Conservation (phyloP, 495 filamentous ascomycete genomes). For the Penicillium cataractarum region DNA sequence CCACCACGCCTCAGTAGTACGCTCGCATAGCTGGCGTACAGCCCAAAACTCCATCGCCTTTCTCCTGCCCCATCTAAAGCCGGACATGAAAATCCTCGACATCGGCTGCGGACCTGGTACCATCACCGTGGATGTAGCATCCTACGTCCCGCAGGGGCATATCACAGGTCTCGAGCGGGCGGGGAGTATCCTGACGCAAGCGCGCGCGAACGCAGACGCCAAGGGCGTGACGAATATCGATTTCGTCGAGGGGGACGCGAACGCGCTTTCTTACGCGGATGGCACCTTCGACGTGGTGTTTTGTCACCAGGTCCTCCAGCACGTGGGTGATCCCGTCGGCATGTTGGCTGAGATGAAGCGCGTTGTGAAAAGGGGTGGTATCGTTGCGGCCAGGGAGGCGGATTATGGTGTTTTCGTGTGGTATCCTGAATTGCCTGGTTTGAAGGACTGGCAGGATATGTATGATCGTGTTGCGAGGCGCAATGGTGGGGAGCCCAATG, state of each 20-base stretch:
- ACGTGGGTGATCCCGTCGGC: conserved; percentile 47
- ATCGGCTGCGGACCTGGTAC: conserved; percentile 62
- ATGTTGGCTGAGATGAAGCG: conserved; percentile 54
- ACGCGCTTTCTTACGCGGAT: conserved; percentile 47
- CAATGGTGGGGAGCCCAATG: conserved; percentile 53
- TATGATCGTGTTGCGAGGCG: conserved; percentile 40
- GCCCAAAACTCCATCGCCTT: conserved; percentile 52
- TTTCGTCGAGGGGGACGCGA: conserved; percentile 52
- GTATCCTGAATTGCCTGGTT: conserved; percentile 49
- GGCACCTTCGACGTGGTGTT: conserved; percentile 60
- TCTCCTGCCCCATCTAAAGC: conserved; percentile 51
- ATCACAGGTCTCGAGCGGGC: conserved; percentile 47
- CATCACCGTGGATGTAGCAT: conserved; percentile 57
- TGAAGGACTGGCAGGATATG: conserved; percentile 45
- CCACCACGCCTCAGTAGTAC: conserved; percentile 52
- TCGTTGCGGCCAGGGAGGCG: conserved; percentile 53
- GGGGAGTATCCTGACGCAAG: conserved; percentile 39
- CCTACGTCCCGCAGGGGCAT: conserved; percentile 47
- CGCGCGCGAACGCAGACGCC: conserved; percentile 36
- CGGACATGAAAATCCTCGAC: conserved; percentile 55
- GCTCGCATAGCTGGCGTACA: conserved; percentile 52
- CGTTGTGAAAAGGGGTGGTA: conserved; percentile 52
- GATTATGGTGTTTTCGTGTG: conserved; percentile 46
- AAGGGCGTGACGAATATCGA: conserved; percentile 45
- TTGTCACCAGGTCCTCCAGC: conserved; percentile 56